These are phyloP conservation scores for Sporisorium graminicola DNA, from an alignment of 1,284 basidiomycete genomes.

Conservation along the genomic window DNA sequence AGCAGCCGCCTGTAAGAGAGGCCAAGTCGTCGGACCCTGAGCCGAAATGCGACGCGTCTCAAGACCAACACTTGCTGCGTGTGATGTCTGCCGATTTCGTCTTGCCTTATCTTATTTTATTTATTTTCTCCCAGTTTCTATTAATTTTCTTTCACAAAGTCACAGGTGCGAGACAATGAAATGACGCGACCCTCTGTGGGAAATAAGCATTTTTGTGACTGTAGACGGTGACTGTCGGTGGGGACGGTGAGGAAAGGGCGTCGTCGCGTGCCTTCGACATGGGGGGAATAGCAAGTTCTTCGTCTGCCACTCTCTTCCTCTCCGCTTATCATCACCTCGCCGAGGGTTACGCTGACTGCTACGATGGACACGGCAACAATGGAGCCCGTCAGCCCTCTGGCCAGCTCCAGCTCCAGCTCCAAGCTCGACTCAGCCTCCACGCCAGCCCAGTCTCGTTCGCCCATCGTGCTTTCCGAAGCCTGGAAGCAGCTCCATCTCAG, in stretches of 20 bases:
- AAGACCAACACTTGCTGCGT: slow-evolving; percentile 24
- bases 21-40: slow-evolving; percentile 12
- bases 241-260: neutral
- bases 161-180: no score
- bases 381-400: neutral
- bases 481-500: slow-evolving; percentile 42
- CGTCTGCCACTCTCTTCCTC: neutral
- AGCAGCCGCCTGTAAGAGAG: neutral
- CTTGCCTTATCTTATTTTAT: neutral
- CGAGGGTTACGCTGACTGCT: neutral
- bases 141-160: neutral
- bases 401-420: slow-evolving; percentile 1
- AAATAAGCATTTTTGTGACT: slow-evolving; percentile 4
- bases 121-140: neutral
- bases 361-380: slow-evolving; percentile 5
- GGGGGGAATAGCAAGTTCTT: neutral
- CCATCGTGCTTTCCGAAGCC: slow-evolving; percentile 42
- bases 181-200: neutral
- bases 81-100: slow-evolving; percentile 1
- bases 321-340: neutral
- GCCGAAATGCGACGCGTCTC: slow-evolving; percentile 22
- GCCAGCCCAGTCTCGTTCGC: slow-evolving; percentile 20
- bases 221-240: neutral
- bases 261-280: neutral
- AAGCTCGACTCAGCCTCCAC: slow-evolving; percentile 3